Base-by-base conservation (phyloP, 2,329 filamentous ascomycete species). In the Aspergillus tanneri region DNA sequence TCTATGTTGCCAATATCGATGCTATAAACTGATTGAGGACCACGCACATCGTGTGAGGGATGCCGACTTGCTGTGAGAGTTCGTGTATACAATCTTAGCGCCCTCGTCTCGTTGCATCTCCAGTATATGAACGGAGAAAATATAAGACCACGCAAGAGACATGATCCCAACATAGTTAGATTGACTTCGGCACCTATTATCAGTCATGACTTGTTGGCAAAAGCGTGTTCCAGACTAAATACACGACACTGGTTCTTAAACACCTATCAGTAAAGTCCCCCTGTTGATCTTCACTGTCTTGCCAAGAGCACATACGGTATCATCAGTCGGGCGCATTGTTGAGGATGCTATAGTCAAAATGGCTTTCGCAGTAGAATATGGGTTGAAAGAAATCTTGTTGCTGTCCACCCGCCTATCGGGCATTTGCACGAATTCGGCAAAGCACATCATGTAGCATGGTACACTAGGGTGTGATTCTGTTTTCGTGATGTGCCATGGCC, bases 201-300 rank as follows among this genome's bases (percentile, higher is more conserved):
- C n/a, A n/a, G n/a, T n/a, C n/a, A n/a, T n/a, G n/a, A n/a, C n/a
- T n/a, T n/a, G n/a, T n/a, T n/a, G n/a, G n/a, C n/a, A n/a, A n/a
- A 55, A 25, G 53, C 27, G 10, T 10, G 2, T 23, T 10, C 18
- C 40, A 24, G 18, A 32, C 27, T 28, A 35, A 28, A 9, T 21
- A 43, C 24, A 14, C 14, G 10, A 32, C 25, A 43, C 19, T 43
- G n/a, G 18, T 22, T 8, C 18, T 6, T 23, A 18, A 22, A 34
- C 14, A 10, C 24, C 40, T n/a, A 43, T 5, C 40, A 38, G 2
- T 10, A 34, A 14, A 32, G 40, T 19, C 35, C 3, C 14, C 6
- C 19, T 18, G 21, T n/a, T 9, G 14, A 10, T n/a, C 19, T 38
- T 38, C 6, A 38, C n/a, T 12, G 35, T 3, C 2, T 38, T 11